phyloP scores from a whole-genome alignment of 257 asterid species.

The Thymus quinquecostatus region DNA sequence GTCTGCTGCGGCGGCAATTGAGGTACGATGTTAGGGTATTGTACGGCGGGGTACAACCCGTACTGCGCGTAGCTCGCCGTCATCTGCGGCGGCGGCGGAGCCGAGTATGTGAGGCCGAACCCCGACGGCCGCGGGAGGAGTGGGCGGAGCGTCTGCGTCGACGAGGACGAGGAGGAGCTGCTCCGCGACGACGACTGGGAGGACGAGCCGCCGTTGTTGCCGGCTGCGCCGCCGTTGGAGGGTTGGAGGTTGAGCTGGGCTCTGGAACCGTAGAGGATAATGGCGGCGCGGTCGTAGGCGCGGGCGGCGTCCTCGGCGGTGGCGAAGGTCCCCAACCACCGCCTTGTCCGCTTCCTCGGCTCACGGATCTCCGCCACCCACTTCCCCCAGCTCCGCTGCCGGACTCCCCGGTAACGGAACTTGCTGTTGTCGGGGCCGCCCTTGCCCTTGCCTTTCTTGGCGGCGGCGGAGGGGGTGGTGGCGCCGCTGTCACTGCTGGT shows the following conservation, averaged over 20 bases:
- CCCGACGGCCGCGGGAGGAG: constrained; percentile 83
- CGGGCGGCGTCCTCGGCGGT: constrained; percentile 98
- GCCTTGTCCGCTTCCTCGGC: constrained; percentile 69
- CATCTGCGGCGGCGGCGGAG: constrained; percentile 30
- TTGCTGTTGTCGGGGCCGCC: constrained; percentile 93
- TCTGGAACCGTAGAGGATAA: constrained; percentile 66
- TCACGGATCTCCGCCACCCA: constrained; percentile 99
- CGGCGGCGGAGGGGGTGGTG: background rate
- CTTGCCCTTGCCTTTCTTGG: constrained; percentile 51
- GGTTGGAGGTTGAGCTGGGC: constrained; percentile 87
- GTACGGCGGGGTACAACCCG: constrained; percentile 57
- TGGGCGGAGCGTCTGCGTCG: constrained; percentile 74
- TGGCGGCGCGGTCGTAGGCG: constrained; percentile 97
- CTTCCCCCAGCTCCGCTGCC: constrained; percentile 98
- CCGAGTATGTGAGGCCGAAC: constrained; percentile 40
- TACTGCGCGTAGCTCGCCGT: constrained; percentile 41
- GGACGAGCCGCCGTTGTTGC: constrained; percentile 13
- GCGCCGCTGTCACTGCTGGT: background rate
- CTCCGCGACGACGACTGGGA: constrained; percentile 45
- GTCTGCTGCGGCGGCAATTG: constrained; percentile 28
- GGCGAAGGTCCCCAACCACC: constrained; percentile 91
- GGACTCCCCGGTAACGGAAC: constrained; percentile 77
- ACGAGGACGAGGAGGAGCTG: constrained; percentile 40
- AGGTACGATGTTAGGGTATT: constrained; percentile 39
- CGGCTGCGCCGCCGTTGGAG: constrained; percentile 31